phyloP scores from a whole-genome alignment of 1,284 basidiomycete genomes.

The Lignosus rhinocerotis region DNA sequence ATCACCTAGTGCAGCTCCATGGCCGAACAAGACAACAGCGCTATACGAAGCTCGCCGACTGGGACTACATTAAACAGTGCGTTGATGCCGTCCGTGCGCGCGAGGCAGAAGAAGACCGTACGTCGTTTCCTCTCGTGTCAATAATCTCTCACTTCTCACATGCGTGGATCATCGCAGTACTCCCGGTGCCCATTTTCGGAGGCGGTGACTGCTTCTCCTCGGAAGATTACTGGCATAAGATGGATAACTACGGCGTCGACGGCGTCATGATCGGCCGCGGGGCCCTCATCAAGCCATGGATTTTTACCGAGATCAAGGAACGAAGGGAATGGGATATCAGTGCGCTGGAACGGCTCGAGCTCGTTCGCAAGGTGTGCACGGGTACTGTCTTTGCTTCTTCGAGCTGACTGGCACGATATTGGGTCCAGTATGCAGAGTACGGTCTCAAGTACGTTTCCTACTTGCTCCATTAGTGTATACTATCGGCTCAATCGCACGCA shows the following conservation, averaged over 20 bases:
- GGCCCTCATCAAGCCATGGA: slow-evolving; percentile 95
- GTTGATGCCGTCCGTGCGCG: slow-evolving; percentile 81
- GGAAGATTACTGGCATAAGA: slow-evolving; percentile 78
- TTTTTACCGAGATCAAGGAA: slow-evolving; percentile 96
- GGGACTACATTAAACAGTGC: slow-evolving; percentile 89
- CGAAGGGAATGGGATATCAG: slow-evolving; percentile 93
- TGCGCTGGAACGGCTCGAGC: slow-evolving; percentile 85
- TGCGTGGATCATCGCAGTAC: slow-evolving; percentile 49
- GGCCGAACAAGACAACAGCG: slow-evolving; percentile 91
- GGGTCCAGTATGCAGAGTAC: slow-evolving; percentile 73
- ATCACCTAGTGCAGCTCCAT: slow-evolving; percentile 65
- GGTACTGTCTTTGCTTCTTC: not conserved
- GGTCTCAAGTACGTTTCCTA: slow-evolving; percentile 59
- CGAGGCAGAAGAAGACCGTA: slow-evolving; percentile 75
- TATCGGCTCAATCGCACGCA: not conserved
- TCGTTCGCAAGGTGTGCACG: slow-evolving; percentile 68
- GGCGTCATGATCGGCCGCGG: slow-evolving; percentile 96
- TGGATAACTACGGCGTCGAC: slow-evolving; percentile 82
- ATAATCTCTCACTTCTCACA: not conserved
- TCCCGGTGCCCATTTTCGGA: slow-evolving; percentile 90
- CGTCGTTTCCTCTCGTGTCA: slow-evolving; percentile 30
- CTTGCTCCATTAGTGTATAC: not conserved
- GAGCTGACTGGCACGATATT: not conserved
- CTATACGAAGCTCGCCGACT: slow-evolving; percentile 86
- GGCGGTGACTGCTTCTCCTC: slow-evolving; percentile 94